Base-by-base conservation (phyloP, 139 green algal species). In the Marvania coccoides region DNA sequence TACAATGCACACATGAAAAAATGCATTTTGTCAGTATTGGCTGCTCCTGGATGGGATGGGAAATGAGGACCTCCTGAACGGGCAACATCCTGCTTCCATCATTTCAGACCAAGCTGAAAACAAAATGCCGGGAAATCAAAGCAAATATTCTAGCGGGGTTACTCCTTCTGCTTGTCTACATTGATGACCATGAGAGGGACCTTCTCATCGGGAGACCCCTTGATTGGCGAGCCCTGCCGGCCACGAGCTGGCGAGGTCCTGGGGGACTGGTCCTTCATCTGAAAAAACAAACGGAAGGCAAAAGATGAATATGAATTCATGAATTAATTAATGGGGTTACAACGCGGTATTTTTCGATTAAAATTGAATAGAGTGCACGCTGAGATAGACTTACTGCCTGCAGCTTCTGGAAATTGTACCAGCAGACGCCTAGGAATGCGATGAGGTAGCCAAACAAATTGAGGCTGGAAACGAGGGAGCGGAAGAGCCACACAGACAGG, bases 401-500 rank as follows among this genome's bases (percentile, higher is more conserved):
- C 28, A 77, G 56, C 47, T 72, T 77, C 10, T 53, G 63, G 29
- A 38, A 71, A 57, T 72, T 72, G 56, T 77, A 72, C 47, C 59
- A 74, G 68, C 59, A 69, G 12, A 74, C 68, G 14, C 65, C 65
- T n/a, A 63, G 28, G 64, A 87, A 90, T 2, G 79, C 80, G 57
- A 89, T 64, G 42, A 45, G 42, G 40, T 93, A 91, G 36, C 86
- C 93, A 7, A 81, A 36, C 38, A 98, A 71, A 69, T 94, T 97
- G 35, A 93, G 40, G 2, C 54, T 55, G 0, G 92, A 92, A 9
- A 97, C 78, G 6, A 87, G 85, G 4, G 86, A 81, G n/a, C 85
- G 70, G 77, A 95, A 98, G 23, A 97, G 23, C 47, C 70, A 88
- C 31, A 72, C 87, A 33, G 80, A 89, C 63, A 95, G 85, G 69